These are phyloP conservation scores for Vicia sativa DNA, from an alignment of 306 rosid genomes.

Conservation along the genomic window DNA sequence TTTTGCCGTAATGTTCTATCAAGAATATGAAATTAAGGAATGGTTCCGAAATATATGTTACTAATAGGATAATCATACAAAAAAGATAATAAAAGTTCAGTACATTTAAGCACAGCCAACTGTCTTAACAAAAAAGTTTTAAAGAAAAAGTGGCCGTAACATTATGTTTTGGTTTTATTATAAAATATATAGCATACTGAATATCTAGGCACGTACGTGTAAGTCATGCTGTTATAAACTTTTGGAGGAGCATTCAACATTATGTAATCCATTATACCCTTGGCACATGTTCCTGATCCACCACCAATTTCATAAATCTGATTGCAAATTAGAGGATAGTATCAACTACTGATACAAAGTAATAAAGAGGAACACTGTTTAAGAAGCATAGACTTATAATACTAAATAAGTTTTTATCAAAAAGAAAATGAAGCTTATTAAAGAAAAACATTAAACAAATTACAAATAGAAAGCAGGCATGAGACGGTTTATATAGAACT, in stretches of 20 bases:
- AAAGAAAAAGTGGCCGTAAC: constrained; percentile 25
- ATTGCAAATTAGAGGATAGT: constrained; percentile 50
- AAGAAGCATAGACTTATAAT: constrained; percentile 23
- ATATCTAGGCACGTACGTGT: constrained; percentile 64
- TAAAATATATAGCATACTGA: constrained; percentile 35
- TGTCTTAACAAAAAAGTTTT: constrained; percentile 23
- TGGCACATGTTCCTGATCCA: constrained; percentile 99
- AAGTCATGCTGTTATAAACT: constrained; percentile 89
- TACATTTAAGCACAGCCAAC: constrained; percentile 33
- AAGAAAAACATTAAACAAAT: constrained; percentile 15
- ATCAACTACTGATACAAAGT: constrained; percentile 42
- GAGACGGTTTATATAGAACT: constrained; percentile 20
- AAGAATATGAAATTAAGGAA: constrained; percentile 26
- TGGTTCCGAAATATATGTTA: constrained; percentile 22
- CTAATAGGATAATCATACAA: constrained; percentile 31
- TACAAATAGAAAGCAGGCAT: background rate
- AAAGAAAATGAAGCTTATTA: background rate
- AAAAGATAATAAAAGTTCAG: background rate
- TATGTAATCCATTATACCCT: constrained; percentile 96
- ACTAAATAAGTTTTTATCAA: constrained; percentile 18
- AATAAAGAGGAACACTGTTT: constrained; percentile 29
- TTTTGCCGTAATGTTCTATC: too few species aligned
- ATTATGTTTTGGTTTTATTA: constrained; percentile 27
- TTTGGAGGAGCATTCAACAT: constrained; percentile 92
- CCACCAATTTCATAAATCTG: constrained; percentile 99